A percentile compares a stretch with the other conserved stretches of the same genome.
Conservation (phyloP, 2,329 filamentous ascomycete genomes). For the Podosphaera fusca region DNA sequence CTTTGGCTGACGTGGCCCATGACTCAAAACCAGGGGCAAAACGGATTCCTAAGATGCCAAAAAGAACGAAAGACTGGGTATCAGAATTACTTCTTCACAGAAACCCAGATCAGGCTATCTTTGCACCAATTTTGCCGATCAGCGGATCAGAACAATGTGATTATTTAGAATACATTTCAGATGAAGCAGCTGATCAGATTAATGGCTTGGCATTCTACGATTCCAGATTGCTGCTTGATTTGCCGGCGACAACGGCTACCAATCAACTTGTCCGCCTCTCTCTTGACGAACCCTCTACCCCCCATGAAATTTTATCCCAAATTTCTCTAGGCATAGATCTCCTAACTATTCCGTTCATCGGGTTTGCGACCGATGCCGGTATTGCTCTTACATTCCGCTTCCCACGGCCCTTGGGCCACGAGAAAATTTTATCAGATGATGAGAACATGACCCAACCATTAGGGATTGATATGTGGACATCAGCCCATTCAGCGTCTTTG, state of each 20-base stretch:
- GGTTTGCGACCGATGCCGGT: constrained; percentile 55
- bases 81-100: constrained; percentile 33
- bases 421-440: not conserved
- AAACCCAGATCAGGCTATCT: constrained; percentile 21
- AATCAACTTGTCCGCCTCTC: constrained; percentile 47
- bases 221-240: constrained; percentile 39
- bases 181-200: constrained; percentile 35
- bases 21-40: constrained; percentile 37
- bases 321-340: constrained; percentile 59
- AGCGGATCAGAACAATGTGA: constrained; percentile 52
- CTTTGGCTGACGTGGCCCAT: constrained; percentile 50
- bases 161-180: constrained; percentile 50
- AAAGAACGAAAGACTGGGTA: constrained; percentile 67
- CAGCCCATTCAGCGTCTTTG: constrained; percentile 35
- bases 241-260: constrained; percentile 33
- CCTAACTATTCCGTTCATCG: constrained; percentile 55
- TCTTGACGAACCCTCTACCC: constrained; percentile 43
- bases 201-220: constrained; percentile 62
- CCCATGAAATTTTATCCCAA: constrained; percentile 56
- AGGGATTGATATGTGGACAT: constrained; percentile 57
- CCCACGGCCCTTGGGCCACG: constrained; percentile 21
- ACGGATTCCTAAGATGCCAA: constrained; percentile 60
- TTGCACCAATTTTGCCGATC: constrained; percentile 52
- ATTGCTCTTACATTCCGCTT: constrained; percentile 67
- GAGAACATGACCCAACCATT: constrained; percentile 24